A percentile compares a stretch with the other conserved stretches of the same genome.
Conservation (phyloP, 768 basidiomycete genomes). For the Gymnopilus dilepis region DNA sequence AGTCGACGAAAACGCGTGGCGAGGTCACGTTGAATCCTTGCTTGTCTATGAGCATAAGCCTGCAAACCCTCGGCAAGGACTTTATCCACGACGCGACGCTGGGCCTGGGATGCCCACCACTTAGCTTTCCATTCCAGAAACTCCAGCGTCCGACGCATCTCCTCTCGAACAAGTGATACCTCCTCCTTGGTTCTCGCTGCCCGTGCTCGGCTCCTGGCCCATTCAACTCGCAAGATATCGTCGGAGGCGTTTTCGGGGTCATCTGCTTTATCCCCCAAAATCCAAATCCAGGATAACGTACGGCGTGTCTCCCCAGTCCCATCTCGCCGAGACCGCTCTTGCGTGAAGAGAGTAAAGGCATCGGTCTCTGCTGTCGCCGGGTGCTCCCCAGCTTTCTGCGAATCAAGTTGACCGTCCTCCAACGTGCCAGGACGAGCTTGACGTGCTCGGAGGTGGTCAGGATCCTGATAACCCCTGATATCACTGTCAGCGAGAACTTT, state of each 20-base stretch:
- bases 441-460: not conserved
- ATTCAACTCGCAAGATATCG: slow-evolving; percentile 9
- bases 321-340: slow-evolving; percentile 9
- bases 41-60: slow-evolving; percentile 7
- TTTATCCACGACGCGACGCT: not conserved
- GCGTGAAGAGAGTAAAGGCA: not conserved
- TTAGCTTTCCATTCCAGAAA: slow-evolving; percentile 16
- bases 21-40: too few relatives aligned
- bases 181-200: slow-evolving; percentile 20
- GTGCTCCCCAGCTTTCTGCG: too few relatives aligned
- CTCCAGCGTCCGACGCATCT: slow-evolving; percentile 18
- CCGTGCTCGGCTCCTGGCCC: slow-evolving; percentile 22
- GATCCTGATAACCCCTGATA: slow-evolving; percentile 22
- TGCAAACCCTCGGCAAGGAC: slow-evolving; percentile 11
- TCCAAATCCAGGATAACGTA: slow-evolving; percentile 28
- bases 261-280: not conserved
- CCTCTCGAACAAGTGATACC: slow-evolving; percentile 18
- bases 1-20: too few relatives aligned
- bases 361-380: not conserved
- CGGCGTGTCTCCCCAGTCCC: slow-evolving; percentile 23
- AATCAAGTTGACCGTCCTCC: slow-evolving; percentile 20
- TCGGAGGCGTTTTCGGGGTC: not conserved
- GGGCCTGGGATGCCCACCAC: slow-evolving; percentile 7
- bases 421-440: slow-evolving; percentile 23
- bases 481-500: slow-evolving; percentile 12